Percentiles rank a stretch among this genome's conserved stretches.
phyloP scores from a whole-genome alignment of 2,329 filamentous ascomycete genomes.

The Fusarium zealandicum region DNA sequence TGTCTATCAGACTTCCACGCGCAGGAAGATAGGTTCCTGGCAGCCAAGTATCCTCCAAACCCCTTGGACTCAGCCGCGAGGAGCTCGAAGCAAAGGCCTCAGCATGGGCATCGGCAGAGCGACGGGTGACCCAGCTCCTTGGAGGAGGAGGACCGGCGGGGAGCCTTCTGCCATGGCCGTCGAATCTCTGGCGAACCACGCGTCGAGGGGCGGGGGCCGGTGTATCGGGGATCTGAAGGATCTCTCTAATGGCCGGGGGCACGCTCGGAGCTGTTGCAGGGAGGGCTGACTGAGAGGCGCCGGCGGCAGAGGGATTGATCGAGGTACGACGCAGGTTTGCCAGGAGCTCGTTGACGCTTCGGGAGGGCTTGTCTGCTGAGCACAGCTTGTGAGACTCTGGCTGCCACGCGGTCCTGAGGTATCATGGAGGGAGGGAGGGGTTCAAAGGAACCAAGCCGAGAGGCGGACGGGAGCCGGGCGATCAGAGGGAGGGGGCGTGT shows the following conservation, averaged over 20 bases:
- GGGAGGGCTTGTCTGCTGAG: constrained; percentile 45
- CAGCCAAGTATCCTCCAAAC: constrained; percentile 44
- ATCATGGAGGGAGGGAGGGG: constrained; percentile 13
- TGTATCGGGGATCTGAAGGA: constrained; percentile 66
- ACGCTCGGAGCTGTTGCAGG: constrained; percentile 58
- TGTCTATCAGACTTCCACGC: constrained; percentile 59
- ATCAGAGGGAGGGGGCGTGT: constrained; percentile 26
- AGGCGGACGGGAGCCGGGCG: constrained; percentile 27
- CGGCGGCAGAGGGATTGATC: constrained; percentile 40
- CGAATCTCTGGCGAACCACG: constrained; percentile 51
- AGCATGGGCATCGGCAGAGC: constrained; percentile 20
- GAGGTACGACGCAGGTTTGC: constrained; percentile 61
- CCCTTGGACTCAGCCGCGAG: constrained; percentile 30
- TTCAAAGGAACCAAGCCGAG: constrained; percentile 39
- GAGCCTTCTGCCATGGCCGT: constrained; percentile 57
- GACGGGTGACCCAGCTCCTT: constrained; percentile 59
- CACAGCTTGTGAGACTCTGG: constrained; percentile 41
- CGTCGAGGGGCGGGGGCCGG: constrained; percentile 59
- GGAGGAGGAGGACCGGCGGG: constrained; percentile 68
- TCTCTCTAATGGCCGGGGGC: constrained; percentile 64
- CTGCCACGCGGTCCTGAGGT: constrained; percentile 40
- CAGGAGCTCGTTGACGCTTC: constrained; percentile 66
- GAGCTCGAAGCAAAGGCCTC: constrained; percentile 27
- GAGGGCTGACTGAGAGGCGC: constrained; percentile 37
- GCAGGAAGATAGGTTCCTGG: constrained; percentile 56